A percentile compares a stretch with the other conserved stretches of the same genome.
Conservation (phyloP, 441 rosid species). For the Viola pubescens region DNA sequence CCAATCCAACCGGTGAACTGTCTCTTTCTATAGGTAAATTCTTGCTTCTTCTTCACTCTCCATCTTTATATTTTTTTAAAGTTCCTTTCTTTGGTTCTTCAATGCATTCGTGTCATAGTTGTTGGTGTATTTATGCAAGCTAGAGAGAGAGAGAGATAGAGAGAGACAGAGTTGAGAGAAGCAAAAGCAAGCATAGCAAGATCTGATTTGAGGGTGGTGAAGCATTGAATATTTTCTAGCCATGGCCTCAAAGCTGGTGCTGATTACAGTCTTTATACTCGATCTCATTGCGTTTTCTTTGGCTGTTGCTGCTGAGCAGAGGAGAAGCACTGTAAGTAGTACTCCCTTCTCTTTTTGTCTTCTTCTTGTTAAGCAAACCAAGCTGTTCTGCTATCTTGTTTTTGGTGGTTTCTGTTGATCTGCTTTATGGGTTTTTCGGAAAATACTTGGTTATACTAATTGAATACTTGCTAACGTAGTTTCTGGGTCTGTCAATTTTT, state of each 20-base stretch:
- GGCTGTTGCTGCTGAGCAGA: slow-evolving; percentile 93
- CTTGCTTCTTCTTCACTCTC: not conserved
- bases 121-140: slow-evolving; percentile 14
- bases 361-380: not conserved
- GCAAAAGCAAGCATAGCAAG: slow-evolving; percentile 7
- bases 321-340: slow-evolving; percentile 66
- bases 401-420: not conserved
- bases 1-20: slow-evolving; percentile 15
- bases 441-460: not conserved
- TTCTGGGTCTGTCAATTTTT: slow-evolving; percentile 10
- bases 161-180: slow-evolving; percentile 10
- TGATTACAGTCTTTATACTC: slow-evolving; percentile 53
- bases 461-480: not conserved
- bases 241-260: slow-evolving; percentile 66
- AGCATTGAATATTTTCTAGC: slow-evolving; percentile 16
- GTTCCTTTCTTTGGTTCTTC: slow-evolving; percentile 16
- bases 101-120: not conserved
- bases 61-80: not conserved
- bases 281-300: slow-evolving; percentile 83
- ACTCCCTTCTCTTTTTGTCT: not conserved
- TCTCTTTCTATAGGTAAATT: slow-evolving; percentile 19
- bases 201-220: slow-evolving; percentile 20
- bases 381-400: not conserved
- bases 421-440: not conserved
- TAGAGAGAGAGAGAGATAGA: slow-evolving; percentile 8